Base-by-base conservation (phyloP, 208 protist genomes). In the Phytomonas sp. region DNA sequence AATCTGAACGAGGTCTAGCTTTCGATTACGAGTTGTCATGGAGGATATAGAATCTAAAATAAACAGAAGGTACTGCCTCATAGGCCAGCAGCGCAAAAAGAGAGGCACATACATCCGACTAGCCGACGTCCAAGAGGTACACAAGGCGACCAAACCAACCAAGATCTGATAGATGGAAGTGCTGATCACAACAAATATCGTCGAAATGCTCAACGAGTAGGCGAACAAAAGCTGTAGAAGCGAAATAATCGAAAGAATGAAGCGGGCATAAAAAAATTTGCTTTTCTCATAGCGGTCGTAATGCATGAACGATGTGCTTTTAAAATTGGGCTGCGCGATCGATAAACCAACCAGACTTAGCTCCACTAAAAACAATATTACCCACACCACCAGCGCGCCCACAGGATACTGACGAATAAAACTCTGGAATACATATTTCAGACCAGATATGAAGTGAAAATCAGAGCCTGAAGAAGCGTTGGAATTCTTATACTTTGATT, bases 31-130 rank as follows among this genome's bases (percentile, higher is more conserved):
- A 13, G 79, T 71, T 36, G 73, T 78, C 74, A 96, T 79, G 51
- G 91, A 74, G 0, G 80, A 85, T 7, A 92, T 67, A 8, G 85
- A 85, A 70, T 96, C 90, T 9, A 96, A 67, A 36, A 96, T 83
- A 51, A 93, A 89, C 23, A 93, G 81, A 65, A 93, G 88, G 75
- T 96, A 96, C 71, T 93, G 88, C 53, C 90, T 77, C 78, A 96
- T 82, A 8, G 90, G 82, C 88, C 90, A 96, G 70, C 83, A 89
- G 3, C 90, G 87, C 67, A 96, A 68, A 68, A 96, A 96, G 53
- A 89, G 76, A 9, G 90, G 90, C 63, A 96, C 90, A 73, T 96
- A 96, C 43, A 93, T 69, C 17, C 80, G 73, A 59, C 84, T 95
- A 4, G 91, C 81, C 85, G 86, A 93, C 17, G 71, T 75, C 28